Base-by-base conservation (phyloP, 129 eudicot genomes). In the Gnaphalium uliginosum region DNA sequence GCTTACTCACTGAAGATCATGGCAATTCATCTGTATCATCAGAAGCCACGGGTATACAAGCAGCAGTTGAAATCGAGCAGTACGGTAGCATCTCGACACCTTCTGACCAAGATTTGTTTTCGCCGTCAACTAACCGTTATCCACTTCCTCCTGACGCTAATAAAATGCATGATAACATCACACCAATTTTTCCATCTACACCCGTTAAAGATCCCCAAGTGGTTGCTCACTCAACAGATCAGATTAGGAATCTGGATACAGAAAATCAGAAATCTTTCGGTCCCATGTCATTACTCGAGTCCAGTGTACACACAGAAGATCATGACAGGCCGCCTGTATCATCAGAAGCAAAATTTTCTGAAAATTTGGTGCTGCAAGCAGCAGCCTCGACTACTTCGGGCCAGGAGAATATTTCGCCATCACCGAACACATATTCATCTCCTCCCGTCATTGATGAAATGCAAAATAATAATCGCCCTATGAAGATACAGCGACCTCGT, bases 401-500 rank as follows among this genome's bases (percentile, higher is more conserved):
- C 63, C 81, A 69, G 56, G 87, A 79, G 72, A 48, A 26, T 26
- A 35, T 76, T 37, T 71, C 25, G 35, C 81, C 81, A 70, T 71
- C 87, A 43, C 26, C 83, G 43, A 81, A 46, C 51, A 26, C 69
- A 0, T 54, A 81, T 41, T 48, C 62, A 43, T 39, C 25, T 78
- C 61, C 78, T 24, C 72, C 79, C 23, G 68, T 39, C 26, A 87
- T 78, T 27, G 83, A 83, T 76, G 87, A 76, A 65, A 80, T 69
- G 72, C 46, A 62, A 43, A 77, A 72, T 71, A 85, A 71, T 46
- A 76, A 61, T 79, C 86, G 69, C 18, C 71, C 81, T 7, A 72
- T 69, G 84, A 93, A 93, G 83, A 66, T 82, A 60, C 92, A 79
- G 13, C 64, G 89, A 79, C 97, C 96, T 46, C 85, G 93, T 41